These are phyloP conservation scores for Zygnema cylindricum DNA, from an alignment of 139 green algal genomes.

Conservation along the genomic window DNA sequence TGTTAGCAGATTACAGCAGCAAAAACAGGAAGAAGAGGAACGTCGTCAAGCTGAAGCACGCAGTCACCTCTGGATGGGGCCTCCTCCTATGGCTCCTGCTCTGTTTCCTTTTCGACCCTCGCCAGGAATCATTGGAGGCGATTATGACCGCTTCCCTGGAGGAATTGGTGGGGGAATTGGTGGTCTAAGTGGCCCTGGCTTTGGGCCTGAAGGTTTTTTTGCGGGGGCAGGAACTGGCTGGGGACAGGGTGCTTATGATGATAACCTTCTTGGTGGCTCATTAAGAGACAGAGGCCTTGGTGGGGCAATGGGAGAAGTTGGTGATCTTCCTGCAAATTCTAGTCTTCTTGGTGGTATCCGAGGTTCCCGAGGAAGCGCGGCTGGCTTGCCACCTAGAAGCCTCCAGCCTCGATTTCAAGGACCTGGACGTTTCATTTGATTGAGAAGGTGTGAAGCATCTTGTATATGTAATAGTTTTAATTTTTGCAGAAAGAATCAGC, in stretches of 20 bases:
- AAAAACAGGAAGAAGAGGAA: neutral
- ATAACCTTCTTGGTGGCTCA: neutral
- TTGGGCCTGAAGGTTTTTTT: neutral
- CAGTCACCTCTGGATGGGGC: too few relatives aligned
- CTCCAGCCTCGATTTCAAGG: too few relatives aligned
- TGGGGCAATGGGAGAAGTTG: neutral
- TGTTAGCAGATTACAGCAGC: neutral
- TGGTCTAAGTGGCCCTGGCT: neutral
- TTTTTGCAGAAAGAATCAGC: too few relatives aligned
- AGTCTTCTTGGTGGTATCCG: too few relatives aligned
- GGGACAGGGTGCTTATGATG: neutral
- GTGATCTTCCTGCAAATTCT: neutral
- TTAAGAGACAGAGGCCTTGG: neutral
- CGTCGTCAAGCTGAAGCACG: neutral
- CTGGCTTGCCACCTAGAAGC: too few relatives aligned
- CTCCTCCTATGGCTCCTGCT: neutral
- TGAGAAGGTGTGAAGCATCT: too few relatives aligned
- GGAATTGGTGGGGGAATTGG: neutral
- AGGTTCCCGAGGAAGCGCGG: too few relatives aligned
- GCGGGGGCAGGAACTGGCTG: neutral
- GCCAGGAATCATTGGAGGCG: constrained; percentile 24
- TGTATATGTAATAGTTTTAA: too few relatives aligned
- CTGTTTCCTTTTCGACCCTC: neutral
- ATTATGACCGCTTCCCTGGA: constrained; percentile 32
- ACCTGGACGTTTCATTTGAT: too few relatives aligned